Conservation (phyloP, 164 flowering plant genomes). For the Vitis vinifera region DNA sequence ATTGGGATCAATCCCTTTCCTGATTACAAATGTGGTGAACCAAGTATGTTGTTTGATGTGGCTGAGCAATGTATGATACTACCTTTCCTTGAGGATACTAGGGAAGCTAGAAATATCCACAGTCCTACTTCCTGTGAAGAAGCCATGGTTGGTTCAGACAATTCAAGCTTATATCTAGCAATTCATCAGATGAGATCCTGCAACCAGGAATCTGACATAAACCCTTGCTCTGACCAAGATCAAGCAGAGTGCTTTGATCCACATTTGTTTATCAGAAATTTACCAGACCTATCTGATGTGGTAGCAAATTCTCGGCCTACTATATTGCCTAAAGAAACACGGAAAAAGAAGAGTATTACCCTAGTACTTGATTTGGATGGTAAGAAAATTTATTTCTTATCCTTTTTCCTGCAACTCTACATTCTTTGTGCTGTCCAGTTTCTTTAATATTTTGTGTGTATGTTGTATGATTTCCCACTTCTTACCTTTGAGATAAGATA, state of each 20-base stretch:
- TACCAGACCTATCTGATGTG: slow-evolving; percentile 67
- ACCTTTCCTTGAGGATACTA: slow-evolving; percentile 65
- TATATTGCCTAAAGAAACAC: slow-evolving; percentile 39
- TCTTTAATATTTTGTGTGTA: too few species aligned
- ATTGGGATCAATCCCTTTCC: slow-evolving; percentile 29
- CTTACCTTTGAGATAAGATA: too few species aligned
- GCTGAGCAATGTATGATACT: slow-evolving; percentile 58
- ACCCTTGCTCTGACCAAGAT: slow-evolving; percentile 33
- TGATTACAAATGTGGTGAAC: slow-evolving; percentile 46
- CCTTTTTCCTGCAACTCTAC: neutral
- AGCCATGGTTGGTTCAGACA: slow-evolving; percentile 31
- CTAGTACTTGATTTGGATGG: slow-evolving; percentile 99
- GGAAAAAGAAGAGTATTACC: slow-evolving; percentile 61
- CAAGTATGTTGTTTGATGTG: slow-evolving; percentile 53
- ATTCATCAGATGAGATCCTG: slow-evolving; percentile 53
- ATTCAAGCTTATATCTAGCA: slow-evolving; percentile 52
- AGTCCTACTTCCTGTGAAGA: slow-evolving; percentile 38
- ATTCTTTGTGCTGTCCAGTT: too few species aligned
- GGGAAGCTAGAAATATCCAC: slow-evolving; percentile 30
- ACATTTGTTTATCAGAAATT: slow-evolving; percentile 50
- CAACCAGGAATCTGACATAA: slow-evolving; percentile 40
- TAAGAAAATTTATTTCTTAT: slow-evolving; percentile 23
- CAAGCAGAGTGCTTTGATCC: slow-evolving; percentile 68
- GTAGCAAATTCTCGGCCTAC: slow-evolving; percentile 40
- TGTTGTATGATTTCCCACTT: too few species aligned